Percentiles rank a stretch among this genome's conserved stretches.
These are phyloP conservation scores for Orbilia ellipsospora DNA, from an alignment of 2,329 filamentous ascomycete species.

Conservation along the genomic window DNA sequence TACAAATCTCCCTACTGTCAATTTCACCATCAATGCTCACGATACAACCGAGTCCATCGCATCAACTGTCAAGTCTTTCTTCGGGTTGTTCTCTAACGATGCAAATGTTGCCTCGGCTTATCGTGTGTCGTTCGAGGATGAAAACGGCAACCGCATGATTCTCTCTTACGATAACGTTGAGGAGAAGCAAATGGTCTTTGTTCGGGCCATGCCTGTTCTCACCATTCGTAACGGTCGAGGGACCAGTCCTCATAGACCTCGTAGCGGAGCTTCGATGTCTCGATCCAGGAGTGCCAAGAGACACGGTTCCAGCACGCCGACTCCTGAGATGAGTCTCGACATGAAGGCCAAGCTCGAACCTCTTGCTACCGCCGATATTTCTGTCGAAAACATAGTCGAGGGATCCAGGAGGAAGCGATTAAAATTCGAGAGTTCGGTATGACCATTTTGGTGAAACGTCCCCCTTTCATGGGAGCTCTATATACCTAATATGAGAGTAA, in stretches of 20 bases:
- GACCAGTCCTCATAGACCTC: constrained; percentile 28
- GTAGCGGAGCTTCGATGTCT: constrained; percentile 38
- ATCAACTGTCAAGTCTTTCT: constrained; percentile 98
- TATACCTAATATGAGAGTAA: constrained; percentile 21
- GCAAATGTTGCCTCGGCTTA: constrained; percentile 73
- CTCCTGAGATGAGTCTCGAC: constrained; percentile 35
- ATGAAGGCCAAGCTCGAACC: constrained; percentile 66
- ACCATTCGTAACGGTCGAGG: constrained; percentile 61
- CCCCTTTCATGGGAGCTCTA: constrained; percentile 21
- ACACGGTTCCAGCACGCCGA: constrained; percentile 31
- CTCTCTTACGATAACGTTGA: constrained; percentile 95
- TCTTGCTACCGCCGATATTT: constrained; percentile 91
- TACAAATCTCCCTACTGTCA: constrained; percentile 34
- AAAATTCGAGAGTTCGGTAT: constrained; percentile 96
- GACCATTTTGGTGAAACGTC: constrained; percentile 61
- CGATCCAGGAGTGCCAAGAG: constrained; percentile 67
- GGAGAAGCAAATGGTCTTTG: constrained; percentile 92
- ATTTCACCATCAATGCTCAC: constrained; percentile 85
- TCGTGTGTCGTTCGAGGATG: constrained; percentile 95
- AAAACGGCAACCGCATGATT: constrained; percentile 88
- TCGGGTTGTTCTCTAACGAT: constrained; percentile 72
- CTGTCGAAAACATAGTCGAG: constrained; percentile 97
- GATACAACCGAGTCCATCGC: constrained; percentile 98
- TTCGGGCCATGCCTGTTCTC: constrained; percentile 74
- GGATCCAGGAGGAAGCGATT: constrained; percentile 93